Base-by-base conservation (phyloP, 148 eudicot species). In the Rhododendron ovatum region DNA sequence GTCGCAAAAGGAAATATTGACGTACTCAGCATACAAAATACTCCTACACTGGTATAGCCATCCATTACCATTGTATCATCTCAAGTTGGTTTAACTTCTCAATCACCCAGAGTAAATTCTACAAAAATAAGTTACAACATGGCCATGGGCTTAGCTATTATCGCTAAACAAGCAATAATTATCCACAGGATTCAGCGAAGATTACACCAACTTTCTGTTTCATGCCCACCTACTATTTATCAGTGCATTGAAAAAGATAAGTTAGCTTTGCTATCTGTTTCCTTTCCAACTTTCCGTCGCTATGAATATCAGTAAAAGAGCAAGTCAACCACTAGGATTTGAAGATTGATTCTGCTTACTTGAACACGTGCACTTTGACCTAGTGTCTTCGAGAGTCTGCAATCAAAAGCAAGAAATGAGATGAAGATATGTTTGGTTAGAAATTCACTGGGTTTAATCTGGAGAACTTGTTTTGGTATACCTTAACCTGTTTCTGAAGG, bases 351-450 rank as follows among this genome's bases (percentile, higher is more conserved):
- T 59, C 53, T 87, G 75, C 78, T 86, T 86, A 80, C 78, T 85
- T 28, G 86, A 88, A 84, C 93, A 92, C 28, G 85, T 87, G 85
- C 93, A 92, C 80, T 81, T 92, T 39, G 90, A 88, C 83, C 76
- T 76, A 24, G 78, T 84, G n/a, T 87, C 86, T 35, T 88, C 78
- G 74, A 92, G 90, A n/a, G 76, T 87, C 93, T 92, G 75, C 87
- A 84, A 88, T 51, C 75, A 75, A 86, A 86, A 76, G n/a, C n/a
- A 55, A 63, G 51, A 75, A 87, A 65, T 82, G 13, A 11, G 15
- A 81, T 15, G 17, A 84, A 84, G 82, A 76, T 79, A 61, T 73
- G 67, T 48, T 43, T 39, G 45, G 78, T 33, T 63, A 43, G 83
- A 33, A 17, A 53, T 80, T 55, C 84, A 69, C 63, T 86, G 74